Percentiles rank a stretch among this genome's conserved stretches.
These are phyloP conservation scores for Chalciporus piperatoides DNA, from an alignment of 1,284 basidiomycete genomes.

Conservation along the genomic window DNA sequence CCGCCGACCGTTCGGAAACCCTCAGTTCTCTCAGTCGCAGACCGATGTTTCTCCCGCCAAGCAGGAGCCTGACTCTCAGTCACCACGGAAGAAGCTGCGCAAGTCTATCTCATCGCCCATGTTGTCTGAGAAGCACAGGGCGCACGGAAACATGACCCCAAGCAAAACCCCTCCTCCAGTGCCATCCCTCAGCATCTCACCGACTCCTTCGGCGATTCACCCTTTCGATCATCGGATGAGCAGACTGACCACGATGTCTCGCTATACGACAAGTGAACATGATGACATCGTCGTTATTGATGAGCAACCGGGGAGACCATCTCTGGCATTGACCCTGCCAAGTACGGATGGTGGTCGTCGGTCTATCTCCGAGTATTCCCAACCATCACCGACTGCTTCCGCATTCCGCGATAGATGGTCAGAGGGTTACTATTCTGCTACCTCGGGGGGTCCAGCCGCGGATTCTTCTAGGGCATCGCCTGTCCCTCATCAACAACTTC, in stretches of 20 bases:
- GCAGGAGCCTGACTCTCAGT: slow-evolving; percentile 6
- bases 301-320: slow-evolving; percentile 30
- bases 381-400: slow-evolving; percentile 63
- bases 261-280: slow-evolving; percentile 40
- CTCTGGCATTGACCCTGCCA: slow-evolving; percentile 33
- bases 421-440: slow-evolving; percentile 29
- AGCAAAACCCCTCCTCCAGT: slow-evolving; percentile 43
- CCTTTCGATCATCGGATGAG: slow-evolving; percentile 29
- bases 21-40: slow-evolving; percentile 53
- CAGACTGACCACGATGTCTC: slow-evolving; percentile 33
- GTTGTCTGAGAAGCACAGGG: slow-evolving; percentile 45
- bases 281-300: slow-evolving; percentile 37
- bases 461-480: slow-evolving; percentile 11
- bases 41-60: slow-evolving; percentile 39
- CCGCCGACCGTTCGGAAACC: slow-evolving; percentile 45
- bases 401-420: slow-evolving; percentile 57
- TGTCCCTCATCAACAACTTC: slow-evolving; percentile 18
- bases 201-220: slow-evolving; percentile 29
- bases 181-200: slow-evolving; percentile 32
- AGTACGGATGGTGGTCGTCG: slow-evolving; percentile 36
- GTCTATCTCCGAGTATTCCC: slow-evolving; percentile 55
- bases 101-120: slow-evolving; percentile 49
- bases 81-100: slow-evolving; percentile 30
- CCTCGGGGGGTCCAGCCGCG: slow-evolving; percentile 19
- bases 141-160: slow-evolving; percentile 32